phyloP scores from a whole-genome alignment of 176 grass and related monocot species.

The Rhynchospora breviuscula region DNA sequence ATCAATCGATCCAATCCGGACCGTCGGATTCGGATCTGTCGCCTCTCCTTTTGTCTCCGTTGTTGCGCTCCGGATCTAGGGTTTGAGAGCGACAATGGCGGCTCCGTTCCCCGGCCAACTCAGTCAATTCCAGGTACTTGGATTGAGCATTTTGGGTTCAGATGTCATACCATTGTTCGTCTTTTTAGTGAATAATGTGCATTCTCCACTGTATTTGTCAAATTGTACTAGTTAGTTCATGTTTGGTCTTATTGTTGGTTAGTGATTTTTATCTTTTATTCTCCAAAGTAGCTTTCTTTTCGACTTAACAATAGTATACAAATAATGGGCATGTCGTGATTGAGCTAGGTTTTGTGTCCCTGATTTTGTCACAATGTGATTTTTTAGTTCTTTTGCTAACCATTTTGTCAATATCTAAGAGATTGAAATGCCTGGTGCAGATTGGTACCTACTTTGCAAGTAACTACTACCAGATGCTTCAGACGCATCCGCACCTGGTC shows the following conservation, averaged over 20 bases:
- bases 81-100: slow-evolving; percentile 21
- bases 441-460: slow-evolving; percentile 74
- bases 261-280: not conserved
- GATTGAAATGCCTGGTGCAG: slow-evolving; percentile 28
- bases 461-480: slow-evolving; percentile 83
- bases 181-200: not conserved
- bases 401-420: not conserved
- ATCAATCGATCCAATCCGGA: not conserved
- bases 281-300: not conserved
- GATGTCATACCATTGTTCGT: not conserved
- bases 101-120: slow-evolving; percentile 25
- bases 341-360: not conserved
- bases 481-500: slow-evolving; percentile 58
- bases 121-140: slow-evolving; percentile 10
- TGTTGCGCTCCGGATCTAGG: slow-evolving; percentile 14
- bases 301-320: not conserved
- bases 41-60: not conserved
- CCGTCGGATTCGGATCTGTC: slow-evolving; percentile 9
- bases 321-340: not conserved
- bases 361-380: not conserved
- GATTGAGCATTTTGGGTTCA: not conserved
- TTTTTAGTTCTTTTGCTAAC: not conserved
- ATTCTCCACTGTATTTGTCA: not conserved
- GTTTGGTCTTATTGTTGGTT: not conserved
- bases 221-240: not conserved